Evolutionary conservation across 495 filamentous ascomycete genomes (phyloP), one percentile per base, ranked within the genome.

Genomic region (Penicillium canescens): DNA sequence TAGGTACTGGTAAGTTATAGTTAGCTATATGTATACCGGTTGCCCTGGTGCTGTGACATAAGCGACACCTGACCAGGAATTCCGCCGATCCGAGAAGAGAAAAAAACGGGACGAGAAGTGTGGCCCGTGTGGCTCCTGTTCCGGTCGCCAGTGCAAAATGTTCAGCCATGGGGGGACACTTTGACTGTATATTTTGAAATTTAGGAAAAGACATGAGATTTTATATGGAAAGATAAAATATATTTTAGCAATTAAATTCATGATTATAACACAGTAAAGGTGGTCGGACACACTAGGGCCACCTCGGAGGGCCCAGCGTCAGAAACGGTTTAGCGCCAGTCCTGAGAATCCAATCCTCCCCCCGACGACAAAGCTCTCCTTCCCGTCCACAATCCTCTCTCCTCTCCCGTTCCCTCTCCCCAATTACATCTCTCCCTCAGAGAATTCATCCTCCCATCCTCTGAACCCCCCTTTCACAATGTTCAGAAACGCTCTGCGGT

Each of bases 401-500:
- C 71, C 71, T 71, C 71, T 70, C 70, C 67, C 62, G 55, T 67
- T 72, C 70, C 68, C 67, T 72, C 70, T 71, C 67, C 68, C 72
- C 72, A 76, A 76, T 75, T 74, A 72, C 68, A 70, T 75, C 70
- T 74, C 69, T 77, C 65, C 61, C 74, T 73, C 75, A 75, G 72
- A 75, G 73, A 72, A 76, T 72, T 64, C 62, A 66, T 65, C 66
- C 73, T 71, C 69, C 62, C 60, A 68, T 61, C 66, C 69, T 70
- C 81, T 76, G 77, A 78, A 78, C 80, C 73, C 72, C 28, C 66
- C 66, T 62, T 65, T 72, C 76, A 85, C 63, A 75, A 97, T 98
- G 94, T 93, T 98, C 84, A 91, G 92, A 77, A 96, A 90, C 88
- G 92, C 92, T 83, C 82, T 97, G 78, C 85, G 92, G 78, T 92